Base-by-base conservation (phyloP, 139 green algal species). In the Ettlia oleoabundans region DNA sequence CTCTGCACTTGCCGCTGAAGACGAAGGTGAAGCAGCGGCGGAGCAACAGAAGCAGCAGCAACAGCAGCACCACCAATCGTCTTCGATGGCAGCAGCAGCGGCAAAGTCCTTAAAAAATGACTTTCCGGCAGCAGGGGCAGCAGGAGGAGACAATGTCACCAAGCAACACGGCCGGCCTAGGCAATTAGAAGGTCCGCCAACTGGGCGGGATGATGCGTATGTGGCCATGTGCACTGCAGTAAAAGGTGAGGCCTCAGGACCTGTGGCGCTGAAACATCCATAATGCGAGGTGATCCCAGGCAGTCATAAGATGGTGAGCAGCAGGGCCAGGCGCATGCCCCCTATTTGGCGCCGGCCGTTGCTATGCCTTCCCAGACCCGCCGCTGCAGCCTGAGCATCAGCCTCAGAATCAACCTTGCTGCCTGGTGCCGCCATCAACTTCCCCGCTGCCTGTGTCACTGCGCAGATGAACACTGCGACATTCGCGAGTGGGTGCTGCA, bases 401-500 rank as follows among this genome's bases (percentile, higher is more conserved):
- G n/a, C n/a, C n/a, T n/a, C n/a, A n/a, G n/a, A n/a, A n/a, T n/a
- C n/a, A n/a, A n/a, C n/a, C n/a, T n/a, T n/a, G n/a, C n/a, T n/a
- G n/a, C n/a, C n/a, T n/a, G n/a, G n/a, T 30, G 26, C 30, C 26
- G 26, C 28, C 26, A 10, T 30, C 2, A 33, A 28, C 4, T 28
- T 71, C 30, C 32, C 32, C 18, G 15, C 30, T 8, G 30, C 43
- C 32, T 43, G 32, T 9, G 21, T 10, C 32, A 33, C 38, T 4
- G 28, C 2, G 35, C 73, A 80, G 73, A 80, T 26, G 73, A 80
- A 53, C 73, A 80, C 73, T 80, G 73, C 53, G 73, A 80, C 73
- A 68, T 80, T 21, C 73, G 73, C 9, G 73, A 80, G 73, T 80
- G 73, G 73, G 73, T 67, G 73, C 73, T 80, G 73, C 73, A 80